A percentile compares a stretch with the other conserved stretches of the same genome.
Evolutionary conservation across 371 early-diverging fungal species (phyloP).

Genomic region (Syncephalastrum monosporum): DNA sequence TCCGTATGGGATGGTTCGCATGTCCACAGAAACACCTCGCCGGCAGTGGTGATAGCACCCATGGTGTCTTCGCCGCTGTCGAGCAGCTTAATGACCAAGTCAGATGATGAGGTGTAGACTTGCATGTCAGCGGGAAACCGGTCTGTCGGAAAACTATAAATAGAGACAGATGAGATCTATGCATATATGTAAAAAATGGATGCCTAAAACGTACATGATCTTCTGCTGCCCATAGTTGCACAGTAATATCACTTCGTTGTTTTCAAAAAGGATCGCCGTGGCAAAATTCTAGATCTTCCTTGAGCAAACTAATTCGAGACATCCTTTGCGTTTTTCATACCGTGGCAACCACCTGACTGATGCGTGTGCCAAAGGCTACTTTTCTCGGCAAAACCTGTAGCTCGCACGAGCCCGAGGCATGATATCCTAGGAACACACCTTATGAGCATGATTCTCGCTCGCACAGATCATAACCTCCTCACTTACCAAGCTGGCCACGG

Average conservation of each 20-base stretch:
- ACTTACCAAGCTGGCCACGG: conserved; percentile 71
- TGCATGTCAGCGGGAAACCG: conserved; percentile 48
- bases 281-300: conserved; percentile 38
- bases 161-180: too few relatives aligned
- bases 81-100: conserved; percentile 26
- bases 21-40: conserved; percentile 58
- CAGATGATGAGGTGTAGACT: conserved; percentile 20
- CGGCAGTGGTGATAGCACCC: conserved; percentile 48
- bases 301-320: background rate
- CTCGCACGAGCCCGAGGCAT: conserved; percentile 42
- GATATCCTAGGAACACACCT: conserved; percentile 31
- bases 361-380: conserved; percentile 43
- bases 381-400: conserved; percentile 49
- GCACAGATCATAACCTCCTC: background rate
- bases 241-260: conserved; percentile 48
- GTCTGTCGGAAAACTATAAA: conserved; percentile 33
- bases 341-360: conserved; percentile 54
- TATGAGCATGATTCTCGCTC: too few relatives aligned
- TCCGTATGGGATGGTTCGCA: conserved; percentile 15
- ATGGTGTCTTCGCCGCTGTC: conserved; percentile 47
- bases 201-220: conserved; percentile 31
- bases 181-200: too few relatives aligned
- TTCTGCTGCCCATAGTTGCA: conserved; percentile 48
- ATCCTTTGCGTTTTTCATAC: conserved; percentile 9
- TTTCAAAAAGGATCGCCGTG: conserved; percentile 47